These are phyloP conservation scores for Thymus quinquecostatus DNA, from an alignment of 257 asterid species.

Conservation along the genomic window DNA sequence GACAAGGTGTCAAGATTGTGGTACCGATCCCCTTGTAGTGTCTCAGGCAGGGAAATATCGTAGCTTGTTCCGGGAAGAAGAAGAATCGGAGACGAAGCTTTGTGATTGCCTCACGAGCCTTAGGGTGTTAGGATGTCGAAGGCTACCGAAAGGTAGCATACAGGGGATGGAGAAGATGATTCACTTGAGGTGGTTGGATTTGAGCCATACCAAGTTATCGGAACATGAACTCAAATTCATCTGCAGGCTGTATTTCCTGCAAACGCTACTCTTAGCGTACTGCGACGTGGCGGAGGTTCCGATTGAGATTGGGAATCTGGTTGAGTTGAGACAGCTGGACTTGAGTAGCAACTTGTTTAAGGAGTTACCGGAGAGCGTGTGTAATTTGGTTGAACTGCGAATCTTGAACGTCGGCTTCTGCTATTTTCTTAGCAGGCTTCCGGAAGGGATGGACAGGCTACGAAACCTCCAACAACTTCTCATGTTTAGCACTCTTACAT, in stretches of 20 bases:
- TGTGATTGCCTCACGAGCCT: not conserved
- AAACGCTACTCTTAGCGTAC: not conserved
- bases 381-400: no score
- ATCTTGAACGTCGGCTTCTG: no score
- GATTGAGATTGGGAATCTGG: slow-evolving; percentile 11
- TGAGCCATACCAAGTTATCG: not conserved
- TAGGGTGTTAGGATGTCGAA: not conserved
- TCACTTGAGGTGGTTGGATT: slow-evolving; percentile 36
- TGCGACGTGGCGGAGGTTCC: slow-evolving; percentile 14
- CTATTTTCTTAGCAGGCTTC: no score
- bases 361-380: no score
- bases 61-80: not conserved
- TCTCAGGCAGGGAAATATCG: not conserved
- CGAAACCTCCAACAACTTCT: no score
- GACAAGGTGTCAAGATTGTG: not conserved
- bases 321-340: no score
- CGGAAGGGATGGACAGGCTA: no score
- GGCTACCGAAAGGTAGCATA: not conserved
- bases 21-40: not conserved
- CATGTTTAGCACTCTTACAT: no score
- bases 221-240: not conserved
- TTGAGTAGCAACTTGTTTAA: no score
- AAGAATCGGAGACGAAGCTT: no score
- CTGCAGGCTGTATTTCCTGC: slow-evolving; percentile 18
- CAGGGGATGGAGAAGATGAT: slow-evolving; percentile 24